Evolutionary conservation across 768 basidiomycete genomes (phyloP).

Genomic region (Suillus plorans): DNA sequence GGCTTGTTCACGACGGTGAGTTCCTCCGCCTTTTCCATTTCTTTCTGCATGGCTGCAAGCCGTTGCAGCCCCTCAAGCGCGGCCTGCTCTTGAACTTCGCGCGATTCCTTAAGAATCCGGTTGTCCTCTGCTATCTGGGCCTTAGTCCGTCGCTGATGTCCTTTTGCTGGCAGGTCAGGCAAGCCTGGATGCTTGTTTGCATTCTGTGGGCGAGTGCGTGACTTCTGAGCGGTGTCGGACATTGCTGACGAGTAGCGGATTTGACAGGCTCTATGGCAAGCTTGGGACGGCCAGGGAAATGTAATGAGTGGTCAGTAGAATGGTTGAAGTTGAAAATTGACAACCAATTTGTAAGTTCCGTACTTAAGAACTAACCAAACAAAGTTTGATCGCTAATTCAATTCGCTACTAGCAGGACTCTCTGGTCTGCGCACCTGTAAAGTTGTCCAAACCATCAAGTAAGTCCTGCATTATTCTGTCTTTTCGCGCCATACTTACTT

Average conservation of each 20-base stretch:
- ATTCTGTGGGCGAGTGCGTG: too few species aligned
- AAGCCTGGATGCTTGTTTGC: too few species aligned
- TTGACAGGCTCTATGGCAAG: not conserved
- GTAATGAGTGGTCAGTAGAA: not conserved
- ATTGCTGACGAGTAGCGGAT: slow-evolving; percentile 16
- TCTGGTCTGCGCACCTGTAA: not conserved
- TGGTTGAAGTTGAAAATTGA: not conserved
- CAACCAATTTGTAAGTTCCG: not conserved
- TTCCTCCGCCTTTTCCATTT: not conserved
- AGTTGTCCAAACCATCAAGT: not conserved
- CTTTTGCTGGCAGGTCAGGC: too few species aligned
- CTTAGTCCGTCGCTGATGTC: too few species aligned
- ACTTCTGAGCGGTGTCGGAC: not conserved
- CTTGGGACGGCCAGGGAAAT: not conserved
- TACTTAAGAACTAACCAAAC: not conserved
- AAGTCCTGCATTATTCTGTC: not conserved
- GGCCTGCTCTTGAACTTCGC: too few species aligned
- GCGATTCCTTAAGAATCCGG: too few species aligned
- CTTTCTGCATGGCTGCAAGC: too few species aligned
- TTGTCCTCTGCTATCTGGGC: too few species aligned
- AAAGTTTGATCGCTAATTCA: not conserved
- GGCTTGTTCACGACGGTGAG: not conserved
- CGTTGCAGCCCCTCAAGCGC: too few species aligned
- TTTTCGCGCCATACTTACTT: not conserved
- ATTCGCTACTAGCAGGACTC: not conserved